A percentile compares a stretch with the other conserved stretches of the same genome.
Evolutionary conservation across 2,329 filamentous ascomycete species (phyloP).

Genomic region (Colletotrichum tropicicola): DNA sequence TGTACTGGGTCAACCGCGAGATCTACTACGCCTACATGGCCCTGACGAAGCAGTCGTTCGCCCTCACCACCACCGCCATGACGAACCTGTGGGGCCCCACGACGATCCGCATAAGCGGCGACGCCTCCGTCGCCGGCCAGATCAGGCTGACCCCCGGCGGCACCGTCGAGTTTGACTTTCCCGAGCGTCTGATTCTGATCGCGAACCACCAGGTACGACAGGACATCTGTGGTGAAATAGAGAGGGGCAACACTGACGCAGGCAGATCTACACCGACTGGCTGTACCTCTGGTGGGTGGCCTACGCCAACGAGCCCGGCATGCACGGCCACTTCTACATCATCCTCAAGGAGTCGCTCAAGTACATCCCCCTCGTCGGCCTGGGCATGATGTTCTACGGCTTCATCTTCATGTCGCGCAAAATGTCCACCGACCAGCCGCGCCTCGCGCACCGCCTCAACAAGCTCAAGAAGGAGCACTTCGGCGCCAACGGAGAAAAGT

Average conservation of each 20-base stretch:
- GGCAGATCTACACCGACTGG: constrained; percentile 86
- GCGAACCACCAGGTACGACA: constrained; percentile 86
- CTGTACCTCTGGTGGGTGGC: constrained; percentile 93
- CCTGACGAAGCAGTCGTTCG: constrained; percentile 85
- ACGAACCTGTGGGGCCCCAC: constrained; percentile 92
- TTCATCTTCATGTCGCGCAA: constrained; percentile 95
- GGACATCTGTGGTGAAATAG: too few species aligned
- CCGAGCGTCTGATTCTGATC: constrained; percentile 82
- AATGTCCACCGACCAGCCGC: constrained; percentile 81
- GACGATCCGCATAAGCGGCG: constrained; percentile 82
- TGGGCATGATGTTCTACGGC: constrained; percentile 85
- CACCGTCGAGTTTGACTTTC: constrained; percentile 80
- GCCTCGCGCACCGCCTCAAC: constrained; percentile 77
- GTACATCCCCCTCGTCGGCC: constrained; percentile 81
- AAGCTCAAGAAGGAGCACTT: constrained; percentile 70
- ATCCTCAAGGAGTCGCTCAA: constrained; percentile 90
- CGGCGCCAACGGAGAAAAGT: constrained; percentile 62
- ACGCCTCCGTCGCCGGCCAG: constrained; percentile 80
- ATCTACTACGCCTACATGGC: constrained; percentile 89
- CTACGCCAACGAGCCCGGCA: constrained; percentile 78
- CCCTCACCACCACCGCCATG: constrained; percentile 79
- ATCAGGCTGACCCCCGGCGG: constrained; percentile 76
- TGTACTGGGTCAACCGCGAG: constrained; percentile 80
- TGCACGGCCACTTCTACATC: constrained; percentile 90
- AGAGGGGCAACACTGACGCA: too few species aligned